Base-by-base conservation (phyloP, 805 yeast species). In the Sporopachydermia lactativora region DNA sequence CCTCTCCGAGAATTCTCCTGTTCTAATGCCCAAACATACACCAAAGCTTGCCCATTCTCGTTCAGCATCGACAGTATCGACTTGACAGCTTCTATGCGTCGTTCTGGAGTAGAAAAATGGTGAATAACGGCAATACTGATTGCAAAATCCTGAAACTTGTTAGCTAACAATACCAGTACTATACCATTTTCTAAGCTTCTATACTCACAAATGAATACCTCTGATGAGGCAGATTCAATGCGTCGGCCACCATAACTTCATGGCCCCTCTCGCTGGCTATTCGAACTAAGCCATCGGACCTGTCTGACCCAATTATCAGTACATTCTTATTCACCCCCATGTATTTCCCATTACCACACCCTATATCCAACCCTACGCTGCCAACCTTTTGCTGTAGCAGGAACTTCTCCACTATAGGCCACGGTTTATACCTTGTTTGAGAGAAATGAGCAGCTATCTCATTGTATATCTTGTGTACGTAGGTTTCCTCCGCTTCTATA, bases 271-370 rank as follows among this genome's bases (percentile, higher is more conserved):
- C 68, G 38, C 60, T 59, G 0, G 88, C 92, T 59, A 85, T 81
- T 14, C 56, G 58, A 8, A 81, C 67, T 34, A 82, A 59, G 0
- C 89, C 88, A 37, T 70, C 71, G 1, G 92, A 81, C 41, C 80
- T 66, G 45, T 65, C 69, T 17, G 73, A 65, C 1, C 96, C 97
- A 14, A 89, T 56, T 18, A 88, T 68, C 51, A 57, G 78, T 3
- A 89, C 57, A 37, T 80, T 67, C 5, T 70, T 64, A 57, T 89
- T 88, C 8, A 86, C 70, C 2, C 70, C 71, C 35, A 89, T 57
- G 54, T 92, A 92, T 54, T 92, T 92, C 2, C 98, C 98, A 56
- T 92, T 92, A 3, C 98, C 98, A 58, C 97, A 89, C 0, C 98
- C 98, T 15, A 89, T 84, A 60, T 92, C 98, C 18, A 86, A 66